Percentiles rank a stretch among this genome's conserved stretches.
Evolutionary conservation across 371 early-diverging fungal species (phyloP).

Genomic region (Apophysomyces variabilis): DNA sequence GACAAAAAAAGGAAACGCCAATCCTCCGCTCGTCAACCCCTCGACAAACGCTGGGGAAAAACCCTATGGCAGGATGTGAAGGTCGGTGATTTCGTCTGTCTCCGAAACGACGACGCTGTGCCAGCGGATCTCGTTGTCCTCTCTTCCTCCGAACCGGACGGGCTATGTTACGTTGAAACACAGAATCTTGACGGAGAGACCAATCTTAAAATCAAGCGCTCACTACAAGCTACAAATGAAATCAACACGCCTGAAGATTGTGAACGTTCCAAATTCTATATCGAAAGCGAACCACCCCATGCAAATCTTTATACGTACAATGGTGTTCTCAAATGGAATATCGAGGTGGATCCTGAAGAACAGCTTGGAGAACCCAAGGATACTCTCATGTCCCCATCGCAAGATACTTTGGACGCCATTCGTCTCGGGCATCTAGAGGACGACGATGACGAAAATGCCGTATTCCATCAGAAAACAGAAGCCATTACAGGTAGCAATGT

Average conservation of each 20-base stretch:
- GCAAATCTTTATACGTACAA: constrained; percentile 80
- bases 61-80: constrained; percentile 82
- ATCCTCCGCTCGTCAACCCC: constrained; percentile 23
- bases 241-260: constrained; percentile 57
- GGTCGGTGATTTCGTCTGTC: constrained; percentile 91
- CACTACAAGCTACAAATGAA: constrained; percentile 54
- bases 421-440: constrained; percentile 11
- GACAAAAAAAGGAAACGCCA: constrained; percentile 23
- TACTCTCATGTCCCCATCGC: not conserved
- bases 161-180: constrained; percentile 82
- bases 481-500: constrained; percentile 84
- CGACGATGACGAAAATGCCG: constrained; percentile 29
- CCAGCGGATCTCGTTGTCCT: constrained; percentile 86
- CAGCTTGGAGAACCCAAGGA: constrained; percentile 7
- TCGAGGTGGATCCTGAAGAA: constrained; percentile 17
- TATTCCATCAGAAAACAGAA: constrained; percentile 60
- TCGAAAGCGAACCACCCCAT: constrained; percentile 87
- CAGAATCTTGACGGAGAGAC: constrained; percentile 90
- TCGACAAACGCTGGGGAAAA: constrained; percentile 55
- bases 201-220: constrained; percentile 72
- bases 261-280: constrained; percentile 57
- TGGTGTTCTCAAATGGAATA: constrained; percentile 67
- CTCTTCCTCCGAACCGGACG: constrained; percentile 67
- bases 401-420: constrained; percentile 4
- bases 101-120: constrained; percentile 88